Evolutionary conservation across 345 rosid species (phyloP).

Genomic region (Punica granatum): DNA sequence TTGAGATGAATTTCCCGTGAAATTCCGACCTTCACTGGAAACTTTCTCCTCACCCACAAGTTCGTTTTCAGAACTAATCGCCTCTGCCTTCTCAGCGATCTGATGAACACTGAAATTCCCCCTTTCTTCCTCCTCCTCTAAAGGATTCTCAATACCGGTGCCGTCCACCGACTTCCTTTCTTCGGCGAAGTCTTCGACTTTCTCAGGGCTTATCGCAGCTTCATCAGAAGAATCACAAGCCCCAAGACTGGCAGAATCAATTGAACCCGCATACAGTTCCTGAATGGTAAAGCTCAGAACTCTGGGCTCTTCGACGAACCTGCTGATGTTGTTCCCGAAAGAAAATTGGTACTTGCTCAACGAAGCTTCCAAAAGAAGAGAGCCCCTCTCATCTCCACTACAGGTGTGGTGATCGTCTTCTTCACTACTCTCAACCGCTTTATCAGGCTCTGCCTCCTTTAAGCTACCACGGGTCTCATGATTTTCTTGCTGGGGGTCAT

Average conservation of each 20-base stretch:
- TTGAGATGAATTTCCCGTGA: neutral
- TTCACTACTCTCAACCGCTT: neutral
- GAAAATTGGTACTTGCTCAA: conserved; percentile 34
- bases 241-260: neutral
- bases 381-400: conserved; percentile 14
- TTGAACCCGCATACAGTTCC: conserved; percentile 16
- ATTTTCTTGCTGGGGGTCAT: conserved; percentile 2
- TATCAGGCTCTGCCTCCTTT: neutral
- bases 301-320: conserved; percentile 49
- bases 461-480: conserved; percentile 1
- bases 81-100: conserved; percentile 6
- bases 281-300: conserved; percentile 30
- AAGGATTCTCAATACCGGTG: conserved; percentile 1
- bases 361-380: conserved; percentile 17
- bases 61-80: conserved; percentile 9
- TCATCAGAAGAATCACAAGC: neutral
- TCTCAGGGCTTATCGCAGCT: neutral
- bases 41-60: conserved; percentile 7
- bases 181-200: conserved; percentile 2
- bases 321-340: conserved; percentile 25
- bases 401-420: conserved; percentile 5
- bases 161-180: neutral
- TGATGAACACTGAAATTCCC: conserved; percentile 8
- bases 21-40: neutral
- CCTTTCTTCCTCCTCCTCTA: conserved; percentile 13